phyloP scores from a whole-genome alignment of 164 flowering plant species.

The Vitis vinifera region DNA sequence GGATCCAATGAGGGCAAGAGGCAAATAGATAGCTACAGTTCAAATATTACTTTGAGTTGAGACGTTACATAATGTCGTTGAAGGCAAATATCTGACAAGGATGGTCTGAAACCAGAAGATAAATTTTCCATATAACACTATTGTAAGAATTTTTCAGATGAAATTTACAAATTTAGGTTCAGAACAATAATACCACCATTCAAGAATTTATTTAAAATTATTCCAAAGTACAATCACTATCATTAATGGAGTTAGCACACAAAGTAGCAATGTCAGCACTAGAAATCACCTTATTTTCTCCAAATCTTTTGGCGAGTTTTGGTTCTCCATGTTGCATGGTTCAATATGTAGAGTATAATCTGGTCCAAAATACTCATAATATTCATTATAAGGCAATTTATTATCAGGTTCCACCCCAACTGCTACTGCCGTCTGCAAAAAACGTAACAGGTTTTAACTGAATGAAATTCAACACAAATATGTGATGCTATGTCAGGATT shows the following conservation, averaged over 20 bases:
- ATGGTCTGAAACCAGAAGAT: no score
- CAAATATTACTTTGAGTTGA: no score
- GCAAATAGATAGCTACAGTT: no score
- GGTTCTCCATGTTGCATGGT: constrained; percentile 71
- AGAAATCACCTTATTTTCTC: constrained; percentile 66
- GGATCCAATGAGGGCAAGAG: no score
- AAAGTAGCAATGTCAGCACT: neutral
- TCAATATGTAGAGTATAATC: constrained; percentile 79
- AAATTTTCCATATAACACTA: no score
- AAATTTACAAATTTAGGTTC: no score
- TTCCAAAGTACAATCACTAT: neutral
- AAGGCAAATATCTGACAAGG: no score
- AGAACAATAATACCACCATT: no score
- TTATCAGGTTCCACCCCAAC: constrained; percentile 91
- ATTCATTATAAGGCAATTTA: constrained; percentile 80
- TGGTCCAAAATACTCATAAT: constrained; percentile 93
- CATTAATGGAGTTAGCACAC: neutral
- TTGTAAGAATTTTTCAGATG: no score
- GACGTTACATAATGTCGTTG: no score
- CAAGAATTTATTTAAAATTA: neutral
- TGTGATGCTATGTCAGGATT: neutral
- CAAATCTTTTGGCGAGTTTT: constrained; percentile 64
- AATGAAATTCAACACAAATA: neutral
- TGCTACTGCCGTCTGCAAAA: constrained; percentile 89
- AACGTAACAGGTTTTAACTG: neutral